Evolutionary conservation across 1,139 yeast genomes (phyloP), one percentile per base, ranked within the genome.

Genomic region (Suhomyces chickasaworum): DNA sequence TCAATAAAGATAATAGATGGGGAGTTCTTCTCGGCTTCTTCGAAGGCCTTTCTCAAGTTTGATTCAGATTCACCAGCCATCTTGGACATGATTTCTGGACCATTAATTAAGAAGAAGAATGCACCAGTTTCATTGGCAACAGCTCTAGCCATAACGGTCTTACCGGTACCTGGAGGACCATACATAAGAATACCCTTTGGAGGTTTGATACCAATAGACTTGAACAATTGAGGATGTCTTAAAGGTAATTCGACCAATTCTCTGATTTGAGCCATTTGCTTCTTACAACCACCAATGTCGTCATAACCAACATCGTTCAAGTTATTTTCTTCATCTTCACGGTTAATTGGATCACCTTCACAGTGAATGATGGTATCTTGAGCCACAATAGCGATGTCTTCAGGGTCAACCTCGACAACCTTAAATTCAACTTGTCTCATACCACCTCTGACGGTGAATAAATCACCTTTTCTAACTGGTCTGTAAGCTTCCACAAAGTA

Each of bases 51-150:
- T 76, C 99, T 85, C 69, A 93, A 78, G 64, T 93, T 93, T 37
- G 96, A 88, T 75, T 93, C 99, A 18, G 97, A 89, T 73, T 93
- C 99, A 76, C 99, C 99, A 40, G 99, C 99, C 99, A 93, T 93
- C 75, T 93, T 93, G 47, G 98, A 90, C 99, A 93, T 93, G 65
- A 93, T 95, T 73, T 93, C 99, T n/a, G 99, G 99, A 69, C 99
- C 99, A 66, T 93, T 93, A 67, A 93, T 93, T 64, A 93, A 80
- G 69, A 93, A 93, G 82, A 93, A 93, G 69, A 93, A 93, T 1
- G 99, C 99, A 63, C 99, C 99, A 23, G 99, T 93, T 72, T 93
- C 99, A 61, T 93, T 93, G 42, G 99, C 99, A 45, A 93, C 99
- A 9, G 99, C 99, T 67, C 99, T 84, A 3, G 99, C 99, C 97